Percentiles rank a stretch among this genome's conserved stretches.
These are phyloP conservation scores for Gloeophyllum trabeum DNA, from an alignment of 768 basidiomycete genomes.

Conservation along the genomic window DNA sequence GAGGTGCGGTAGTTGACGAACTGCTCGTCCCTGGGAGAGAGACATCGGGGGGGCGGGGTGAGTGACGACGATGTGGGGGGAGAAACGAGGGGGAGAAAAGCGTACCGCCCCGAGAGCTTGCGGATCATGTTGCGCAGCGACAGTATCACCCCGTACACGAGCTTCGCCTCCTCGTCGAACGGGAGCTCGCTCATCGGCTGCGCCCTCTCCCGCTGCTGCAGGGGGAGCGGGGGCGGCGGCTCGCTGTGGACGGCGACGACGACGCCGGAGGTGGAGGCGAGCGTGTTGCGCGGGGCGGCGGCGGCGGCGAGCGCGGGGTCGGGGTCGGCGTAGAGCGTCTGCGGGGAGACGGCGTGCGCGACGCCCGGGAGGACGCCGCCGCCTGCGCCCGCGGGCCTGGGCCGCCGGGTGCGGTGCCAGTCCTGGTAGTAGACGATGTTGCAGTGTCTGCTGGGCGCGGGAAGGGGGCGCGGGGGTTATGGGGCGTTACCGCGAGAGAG, in stretches of 20 bases:
- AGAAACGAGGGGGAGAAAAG: background rate
- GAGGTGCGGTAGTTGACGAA: slow-evolving; percentile 89
- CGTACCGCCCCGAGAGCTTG: slow-evolving; percentile 81
- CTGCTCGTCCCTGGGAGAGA: slow-evolving; percentile 62
- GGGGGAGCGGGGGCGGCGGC: slow-evolving; percentile 21
- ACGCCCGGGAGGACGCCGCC: slow-evolving; percentile 68
- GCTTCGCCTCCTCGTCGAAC: slow-evolving; percentile 95
- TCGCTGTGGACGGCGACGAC: slow-evolving; percentile 53
- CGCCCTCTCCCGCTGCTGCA: slow-evolving; percentile 19
- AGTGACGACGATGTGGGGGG: background rate
- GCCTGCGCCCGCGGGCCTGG: slow-evolving; percentile 61
- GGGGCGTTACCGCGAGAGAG: slow-evolving; percentile 2
- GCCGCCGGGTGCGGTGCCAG: slow-evolving; percentile 75
- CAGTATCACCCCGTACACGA: slow-evolving; percentile 92
- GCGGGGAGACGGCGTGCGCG: slow-evolving; percentile 49
- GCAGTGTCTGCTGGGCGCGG: slow-evolving; percentile 54
- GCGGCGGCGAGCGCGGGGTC: slow-evolving; percentile 25
- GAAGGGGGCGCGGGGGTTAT: slow-evolving; percentile 2
- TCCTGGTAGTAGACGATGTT: slow-evolving; percentile 92
- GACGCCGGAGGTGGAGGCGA: slow-evolving; percentile 52
- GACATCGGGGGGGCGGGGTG: background rate
- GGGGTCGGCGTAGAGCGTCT: slow-evolving; percentile 17
- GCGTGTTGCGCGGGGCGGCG: slow-evolving; percentile 54
- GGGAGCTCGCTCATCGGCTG: slow-evolving; percentile 46
- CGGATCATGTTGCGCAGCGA: slow-evolving; percentile 91